Evolutionary conservation across 805 yeast genomes (phyloP).

Genomic region (Torulaspora indica): DNA sequence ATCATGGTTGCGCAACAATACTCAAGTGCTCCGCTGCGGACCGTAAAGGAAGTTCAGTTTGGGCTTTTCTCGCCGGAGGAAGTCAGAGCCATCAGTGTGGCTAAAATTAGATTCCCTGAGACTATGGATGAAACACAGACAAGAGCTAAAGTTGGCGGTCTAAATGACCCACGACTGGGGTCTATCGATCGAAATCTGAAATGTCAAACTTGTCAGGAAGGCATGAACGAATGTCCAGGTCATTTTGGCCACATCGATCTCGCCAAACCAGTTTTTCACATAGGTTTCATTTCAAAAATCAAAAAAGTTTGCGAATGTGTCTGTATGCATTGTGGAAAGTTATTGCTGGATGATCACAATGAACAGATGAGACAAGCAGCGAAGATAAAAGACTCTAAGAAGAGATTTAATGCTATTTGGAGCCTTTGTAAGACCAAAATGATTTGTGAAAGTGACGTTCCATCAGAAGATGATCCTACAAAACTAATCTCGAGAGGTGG

Average conservation of each 20-base stretch:
- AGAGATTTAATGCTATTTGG: conserved; percentile 97
- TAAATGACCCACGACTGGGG: conserved; percentile 95
- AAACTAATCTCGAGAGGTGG: conserved; percentile 76
- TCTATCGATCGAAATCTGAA: conserved; percentile 94
- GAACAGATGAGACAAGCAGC: conserved; percentile 78
- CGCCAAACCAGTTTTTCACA: conserved; percentile 97
- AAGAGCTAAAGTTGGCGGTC: conserved; percentile 93
- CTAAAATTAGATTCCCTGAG: conserved; percentile 96
- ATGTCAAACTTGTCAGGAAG: conserved; percentile 99
- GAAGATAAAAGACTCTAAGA: conserved; percentile 87
- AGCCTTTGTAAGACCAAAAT: conserved; percentile 81
- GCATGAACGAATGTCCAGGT: conserved; percentile 99
- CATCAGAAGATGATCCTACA: conserved; percentile 58
- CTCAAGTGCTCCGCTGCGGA: conserved; percentile 97
- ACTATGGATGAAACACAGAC: conserved; percentile 98
- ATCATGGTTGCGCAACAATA: conserved; percentile 64
- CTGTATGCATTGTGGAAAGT: conserved; percentile 98
- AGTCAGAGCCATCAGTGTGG: conserved; percentile 93
- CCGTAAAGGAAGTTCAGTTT: conserved; percentile 97
- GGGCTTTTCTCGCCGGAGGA: conserved; percentile 98
- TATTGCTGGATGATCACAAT: conserved; percentile 73
- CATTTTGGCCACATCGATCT: conserved; percentile 98
- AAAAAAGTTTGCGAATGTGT: conserved; percentile 94
- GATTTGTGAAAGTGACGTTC: conserved; percentile 88
- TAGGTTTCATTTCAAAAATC: conserved; percentile 89